Evolutionary conservation across 73 alveolate species (phyloP).

Genomic region (Paramecium tetraurelia): DNA sequence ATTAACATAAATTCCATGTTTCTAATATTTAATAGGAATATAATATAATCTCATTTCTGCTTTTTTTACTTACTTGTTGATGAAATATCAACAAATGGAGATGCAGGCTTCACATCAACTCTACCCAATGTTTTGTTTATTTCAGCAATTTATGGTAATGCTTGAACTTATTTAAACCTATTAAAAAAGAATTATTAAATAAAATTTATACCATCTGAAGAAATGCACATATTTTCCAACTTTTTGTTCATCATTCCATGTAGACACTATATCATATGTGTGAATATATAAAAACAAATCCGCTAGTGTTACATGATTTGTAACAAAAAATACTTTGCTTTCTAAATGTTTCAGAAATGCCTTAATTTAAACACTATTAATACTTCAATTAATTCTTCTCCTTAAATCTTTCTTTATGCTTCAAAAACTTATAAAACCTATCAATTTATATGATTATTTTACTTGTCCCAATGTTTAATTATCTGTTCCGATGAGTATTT

Average conservation of each 20-base stretch:
- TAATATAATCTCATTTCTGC: background rate
- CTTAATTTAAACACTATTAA: background rate
- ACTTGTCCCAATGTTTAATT: conserved; percentile 24
- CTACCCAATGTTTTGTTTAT: background rate
- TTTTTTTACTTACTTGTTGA: background rate
- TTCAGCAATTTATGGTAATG: background rate
- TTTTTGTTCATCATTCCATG: conserved; percentile 35
- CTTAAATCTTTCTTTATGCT: background rate
- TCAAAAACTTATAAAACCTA: conserved; percentile 43
- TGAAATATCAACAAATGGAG: background rate
- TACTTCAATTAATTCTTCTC: background rate
- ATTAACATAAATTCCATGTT: background rate
- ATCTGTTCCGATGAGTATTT: background rate
- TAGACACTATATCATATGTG: conserved; percentile 44
- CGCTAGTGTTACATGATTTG: conserved; percentile 53
- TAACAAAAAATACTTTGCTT: conserved; percentile 49
- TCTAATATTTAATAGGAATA: background rate
- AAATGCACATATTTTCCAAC: conserved; percentile 6
- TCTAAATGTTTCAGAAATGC: conserved; percentile 26
- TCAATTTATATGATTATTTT: background rate
- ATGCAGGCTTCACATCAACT: background rate
- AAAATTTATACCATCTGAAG: conserved; percentile 54
- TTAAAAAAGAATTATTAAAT: background rate
- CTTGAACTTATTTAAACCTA: conserved; percentile 42
- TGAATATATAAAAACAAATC: conserved; percentile 38